Evolutionary conservation across 2,329 filamentous ascomycete genomes (phyloP), one percentile per base, ranked within the genome.

Genomic region (Colletotrichum simmondsii): DNA sequence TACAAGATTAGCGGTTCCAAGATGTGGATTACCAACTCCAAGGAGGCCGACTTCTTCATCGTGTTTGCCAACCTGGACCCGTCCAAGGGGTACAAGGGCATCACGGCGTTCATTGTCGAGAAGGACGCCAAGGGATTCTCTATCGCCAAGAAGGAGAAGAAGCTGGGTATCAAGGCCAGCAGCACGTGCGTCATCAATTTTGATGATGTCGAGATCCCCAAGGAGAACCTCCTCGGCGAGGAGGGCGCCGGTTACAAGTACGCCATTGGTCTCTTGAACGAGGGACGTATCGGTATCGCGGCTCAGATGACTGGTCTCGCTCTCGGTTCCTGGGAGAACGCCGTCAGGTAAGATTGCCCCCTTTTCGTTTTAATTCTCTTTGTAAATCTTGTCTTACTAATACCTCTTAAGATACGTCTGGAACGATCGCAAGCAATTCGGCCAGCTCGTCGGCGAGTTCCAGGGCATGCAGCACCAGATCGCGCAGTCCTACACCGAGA

Each of bases 141-240:
- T 74, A 97, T 99, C 79, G 95, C 97, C 53, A 99, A 99, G 91
- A 99, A 99, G 88, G 97, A 99, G 89, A 98, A 98, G 93, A 99
- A 99, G 88, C 92, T 99, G 61, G 97, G 97, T 72, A 99, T 99
- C 86, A 93, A 91, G 80, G 97, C 97, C 66, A 97, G 94, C 85
- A 97, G 94, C 86, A 99, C 97, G 37, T 99, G 97, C 84, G 96
- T 98, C 75, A 89, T 99, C 83, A 98, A 94, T 88, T 97, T 99
- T 78, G 97, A 99, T 84, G 97, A 99, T 79, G 95, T 98, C 65
- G 91, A 96, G 80, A 90, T 99, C 52, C 95, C 97, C 74, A 92
- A 92, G 83, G 94, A 92, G 80, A 97, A 98, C 83, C 86, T 99
- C 19, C 90, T 99, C 1, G 97, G 97, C 75, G 89, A 95, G 83